Base-by-base conservation (phyloP, 805 yeast species). In the Clavispora carvajalis region DNA sequence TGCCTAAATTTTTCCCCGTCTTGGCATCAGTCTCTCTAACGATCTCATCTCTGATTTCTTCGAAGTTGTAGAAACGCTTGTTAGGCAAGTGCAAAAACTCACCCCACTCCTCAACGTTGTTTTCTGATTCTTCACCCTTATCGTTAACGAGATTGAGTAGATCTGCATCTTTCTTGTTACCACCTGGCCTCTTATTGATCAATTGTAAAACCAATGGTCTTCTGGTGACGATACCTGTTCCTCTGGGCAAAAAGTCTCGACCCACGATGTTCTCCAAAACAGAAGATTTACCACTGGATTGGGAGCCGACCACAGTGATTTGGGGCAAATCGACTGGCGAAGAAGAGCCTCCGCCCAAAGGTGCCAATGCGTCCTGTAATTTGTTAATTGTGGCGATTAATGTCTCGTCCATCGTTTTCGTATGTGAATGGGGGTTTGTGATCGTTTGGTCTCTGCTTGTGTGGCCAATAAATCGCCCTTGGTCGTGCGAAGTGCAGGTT, bases 361-460 rank as follows among this genome's bases (percentile, higher is more conserved):
- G 95, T 22, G 97, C 95, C 58, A 93, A 77, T n/a, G 96, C 99
- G 62, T 91, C 98, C 68, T 90, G 95, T 43, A 87, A 76, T 62
- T 85, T 86, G 71, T 88, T 88, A 58, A 88, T 91, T 17, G 95
- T 85, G 39, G 85, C 79, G 55, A 88, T 88, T 50, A 85, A 74
- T 19, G 79, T 65, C 62, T 82, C 87, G 65, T 85, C 93, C 93
- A 85, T 85, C 18, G 31, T 8, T 15, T 15, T 28, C 19, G 19
- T 28, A 7, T 15, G 31, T 15, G 9, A 28, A 28, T 9, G 9
- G 16, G 31, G 9, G 31, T 28, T 28, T 28, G 18, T 15, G 18
- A 4, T 28, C 19, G 16, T 19, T 16, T 28, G 19, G 3, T 2
- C 31, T 28, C 31, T 12, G 31, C 31, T 28, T 28, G 31, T 28